A percentile compares a stretch with the other conserved stretches of the same genome.
phyloP scores from a whole-genome alignment of 805 yeast species.

The Pichia eremophila region DNA sequence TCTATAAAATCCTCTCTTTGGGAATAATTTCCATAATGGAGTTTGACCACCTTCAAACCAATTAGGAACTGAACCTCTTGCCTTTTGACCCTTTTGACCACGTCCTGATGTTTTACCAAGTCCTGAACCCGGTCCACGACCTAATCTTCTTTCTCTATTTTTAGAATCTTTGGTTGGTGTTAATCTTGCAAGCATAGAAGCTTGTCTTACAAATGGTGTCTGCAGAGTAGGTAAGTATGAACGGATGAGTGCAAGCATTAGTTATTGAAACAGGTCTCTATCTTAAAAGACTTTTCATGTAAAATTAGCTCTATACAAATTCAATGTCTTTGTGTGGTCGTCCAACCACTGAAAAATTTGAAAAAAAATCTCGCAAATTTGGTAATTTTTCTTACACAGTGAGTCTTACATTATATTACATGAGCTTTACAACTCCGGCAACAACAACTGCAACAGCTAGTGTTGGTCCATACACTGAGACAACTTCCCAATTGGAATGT shows the following conservation, averaged over 20 bases:
- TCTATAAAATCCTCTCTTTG: conserved; percentile 81
- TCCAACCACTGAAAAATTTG: too few species aligned
- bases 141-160: conserved; percentile 59
- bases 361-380: too few species aligned
- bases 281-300: too few species aligned
- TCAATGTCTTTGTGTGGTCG: too few species aligned
- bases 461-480: background rate
- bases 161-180: conserved; percentile 57
- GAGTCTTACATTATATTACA: background rate
- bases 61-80: conserved; percentile 79
- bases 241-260: background rate
- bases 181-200: conserved; percentile 44
- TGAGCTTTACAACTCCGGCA: background rate
- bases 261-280: too few species aligned
- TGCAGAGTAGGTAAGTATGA: background rate
- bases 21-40: conserved; percentile 74
- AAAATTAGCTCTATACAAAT: too few species aligned
- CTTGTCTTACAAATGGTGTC: conserved; percentile 14
- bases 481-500: background rate
- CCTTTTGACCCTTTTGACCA: conserved; percentile 98
- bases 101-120: conserved; percentile 93
- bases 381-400: too few species aligned
- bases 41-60: conserved; percentile 99
- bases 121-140: conserved; percentile 93
- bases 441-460: background rate